Evolutionary conservation across 192 early-diverging fungal species (phyloP).

Genomic region (Backusella tuberculispora): DNA sequence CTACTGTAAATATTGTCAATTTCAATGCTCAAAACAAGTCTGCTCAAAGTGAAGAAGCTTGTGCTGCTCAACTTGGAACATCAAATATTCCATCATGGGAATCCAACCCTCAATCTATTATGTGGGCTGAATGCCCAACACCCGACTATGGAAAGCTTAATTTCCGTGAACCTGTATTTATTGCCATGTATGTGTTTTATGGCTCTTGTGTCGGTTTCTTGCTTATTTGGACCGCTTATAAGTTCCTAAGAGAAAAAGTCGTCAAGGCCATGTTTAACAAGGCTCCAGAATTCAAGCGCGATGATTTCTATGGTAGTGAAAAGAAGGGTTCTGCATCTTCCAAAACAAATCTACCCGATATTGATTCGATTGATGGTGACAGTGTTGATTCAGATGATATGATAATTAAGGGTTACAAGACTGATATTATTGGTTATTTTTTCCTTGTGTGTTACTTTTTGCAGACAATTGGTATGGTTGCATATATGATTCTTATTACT

Average conservation of each 20-base stretch:
- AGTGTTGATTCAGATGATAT: conserved; percentile 32
- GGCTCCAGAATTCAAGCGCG: conserved; percentile 9
- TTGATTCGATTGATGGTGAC: conserved; percentile 10
- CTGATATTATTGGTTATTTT: conserved; percentile 43
- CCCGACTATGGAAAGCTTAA: conserved; percentile 22
- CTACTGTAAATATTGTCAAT: conserved; percentile 26
- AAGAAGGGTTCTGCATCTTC: conserved; percentile 10
- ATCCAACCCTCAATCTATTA: conserved; percentile 14
- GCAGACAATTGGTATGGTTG: conserved; percentile 44
- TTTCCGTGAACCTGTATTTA: conserved; percentile 40
- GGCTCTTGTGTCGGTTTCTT: conserved; percentile 28
- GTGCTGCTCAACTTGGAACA: conserved; percentile 11
- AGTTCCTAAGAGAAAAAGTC: conserved; percentile 19
- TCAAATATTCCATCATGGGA: conserved; percentile 16
- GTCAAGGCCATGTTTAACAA: conserved; percentile 11
- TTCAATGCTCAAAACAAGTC: conserved; percentile 39
- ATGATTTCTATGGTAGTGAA: conserved; percentile 12
- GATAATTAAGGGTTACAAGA: conserved; percentile 49
- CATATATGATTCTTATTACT: conserved; percentile 43
- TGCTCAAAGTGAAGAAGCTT: conserved; percentile 25
- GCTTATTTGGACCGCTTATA: conserved; percentile 34
- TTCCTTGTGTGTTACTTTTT: conserved; percentile 42
- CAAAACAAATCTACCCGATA: background rate
- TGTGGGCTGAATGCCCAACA: conserved; percentile 42
- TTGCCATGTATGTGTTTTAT: conserved; percentile 35